Conservation (phyloP, 2,329 filamentous ascomycete species). For the Monosporascus sp. region DNA sequence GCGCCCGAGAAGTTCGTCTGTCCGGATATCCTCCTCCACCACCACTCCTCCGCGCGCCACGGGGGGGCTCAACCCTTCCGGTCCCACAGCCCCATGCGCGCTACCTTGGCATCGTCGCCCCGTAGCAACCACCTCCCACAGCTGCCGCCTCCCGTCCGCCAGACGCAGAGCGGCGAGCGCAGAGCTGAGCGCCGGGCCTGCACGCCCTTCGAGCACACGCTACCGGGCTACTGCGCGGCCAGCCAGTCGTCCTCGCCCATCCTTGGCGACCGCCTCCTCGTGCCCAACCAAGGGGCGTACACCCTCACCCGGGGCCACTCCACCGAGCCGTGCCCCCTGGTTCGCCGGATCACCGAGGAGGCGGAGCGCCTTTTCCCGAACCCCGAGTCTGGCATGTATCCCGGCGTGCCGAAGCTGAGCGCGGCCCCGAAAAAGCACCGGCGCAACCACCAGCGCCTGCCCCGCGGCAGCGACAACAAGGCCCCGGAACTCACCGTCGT, state of each 20-base stretch:
- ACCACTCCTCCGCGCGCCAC: not conserved
- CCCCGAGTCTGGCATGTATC: conserved; percentile 1
- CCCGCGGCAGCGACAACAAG: not conserved
- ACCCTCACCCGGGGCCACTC: not conserved
- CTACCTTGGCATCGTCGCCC: not conserved
- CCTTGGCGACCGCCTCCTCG: not conserved
- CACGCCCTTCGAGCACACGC: not conserved
- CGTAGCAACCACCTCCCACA: not conserved
- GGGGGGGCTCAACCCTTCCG: conserved; percentile 1
- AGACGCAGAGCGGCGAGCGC: conserved; percentile 1
- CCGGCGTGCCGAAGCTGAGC: conserved; percentile 7
- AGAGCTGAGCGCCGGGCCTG: not conserved
- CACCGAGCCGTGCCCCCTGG: conserved; percentile 6
- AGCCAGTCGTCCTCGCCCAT: not conserved
- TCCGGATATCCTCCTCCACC: conserved; percentile 1
- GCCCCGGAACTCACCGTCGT: not conserved
- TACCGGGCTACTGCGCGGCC: not conserved
- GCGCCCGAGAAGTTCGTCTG: conserved; percentile 11
- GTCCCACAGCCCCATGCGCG: conserved; percentile 4
- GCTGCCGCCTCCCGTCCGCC: conserved; percentile 2
- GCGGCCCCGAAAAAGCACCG: conserved; percentile 6
- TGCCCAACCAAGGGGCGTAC: not conserved
- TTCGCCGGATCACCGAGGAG: conserved; percentile 7
- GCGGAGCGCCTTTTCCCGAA: conserved; percentile 7
- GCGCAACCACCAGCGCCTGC: conserved; percentile 4